Conservation (phyloP, 257 asterid species). For the Orobanche coerulescens region DNA sequence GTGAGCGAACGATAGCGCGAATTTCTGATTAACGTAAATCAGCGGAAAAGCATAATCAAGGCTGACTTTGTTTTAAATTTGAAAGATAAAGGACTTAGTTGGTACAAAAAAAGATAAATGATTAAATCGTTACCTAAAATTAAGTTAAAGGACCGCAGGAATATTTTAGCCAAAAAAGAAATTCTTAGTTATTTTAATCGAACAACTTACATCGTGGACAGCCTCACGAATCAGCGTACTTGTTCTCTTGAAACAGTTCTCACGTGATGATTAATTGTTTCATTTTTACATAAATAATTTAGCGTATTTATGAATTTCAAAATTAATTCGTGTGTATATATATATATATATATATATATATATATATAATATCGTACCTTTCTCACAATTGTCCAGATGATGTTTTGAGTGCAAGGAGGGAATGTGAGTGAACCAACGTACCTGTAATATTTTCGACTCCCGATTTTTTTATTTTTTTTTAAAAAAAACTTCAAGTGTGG, state of each 20-base stretch:
- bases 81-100: no score
- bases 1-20: no score
- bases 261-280: constrained; percentile 28
- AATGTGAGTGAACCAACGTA: constrained; percentile 63
- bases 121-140: no score
- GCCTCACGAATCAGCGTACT: constrained; percentile 50
- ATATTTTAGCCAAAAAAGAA: background rate
- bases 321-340: background rate
- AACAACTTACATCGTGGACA: constrained; percentile 31
- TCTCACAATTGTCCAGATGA: constrained; percentile 49
- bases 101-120: no score
- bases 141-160: no score
- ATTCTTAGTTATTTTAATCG: background rate
- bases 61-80: no score
- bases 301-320: background rate
- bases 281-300: background rate
- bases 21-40: no score
- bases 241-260: constrained; percentile 50
- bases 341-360: background rate
- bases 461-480: no score
- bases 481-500: no score
- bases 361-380: no score
- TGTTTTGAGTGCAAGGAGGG: constrained; percentile 69
- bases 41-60: no score
- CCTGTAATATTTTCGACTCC: constrained; percentile 52